Evolutionary conservation across 257 asterid species (phyloP).

Genomic region (Catharanthus roseus): DNA sequence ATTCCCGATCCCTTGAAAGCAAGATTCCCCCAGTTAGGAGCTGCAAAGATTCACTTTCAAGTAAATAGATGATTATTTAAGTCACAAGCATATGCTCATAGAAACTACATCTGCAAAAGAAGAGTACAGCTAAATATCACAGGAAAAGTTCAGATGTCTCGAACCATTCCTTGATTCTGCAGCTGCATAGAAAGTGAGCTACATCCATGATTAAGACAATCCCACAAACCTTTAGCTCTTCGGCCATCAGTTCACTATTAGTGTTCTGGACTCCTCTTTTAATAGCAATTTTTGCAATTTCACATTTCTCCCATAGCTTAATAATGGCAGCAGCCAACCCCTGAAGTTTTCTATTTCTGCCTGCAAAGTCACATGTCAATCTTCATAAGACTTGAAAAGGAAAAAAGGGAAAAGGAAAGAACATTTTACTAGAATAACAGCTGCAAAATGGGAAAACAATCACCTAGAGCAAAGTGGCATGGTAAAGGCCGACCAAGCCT

Average conservation of each 20-base stretch:
- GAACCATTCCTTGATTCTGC: not conserved
- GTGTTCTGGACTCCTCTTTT: conserved; percentile 97
- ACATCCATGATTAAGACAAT: not conserved
- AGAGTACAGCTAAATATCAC: conserved; percentile 1
- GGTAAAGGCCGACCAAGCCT: conserved; percentile 94
- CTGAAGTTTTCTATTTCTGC: conserved; percentile 86
- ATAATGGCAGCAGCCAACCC: conserved; percentile 89
- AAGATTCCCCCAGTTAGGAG: conserved; percentile 83
- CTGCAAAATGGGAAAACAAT: conserved; percentile 16
- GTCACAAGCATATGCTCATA: conserved; percentile 17
- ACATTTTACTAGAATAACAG: not conserved
- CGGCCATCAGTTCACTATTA: conserved; percentile 86
- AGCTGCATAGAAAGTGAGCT: not conserved
- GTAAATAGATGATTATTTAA: conserved; percentile 25
- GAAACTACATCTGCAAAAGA: not conserved
- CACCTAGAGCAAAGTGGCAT: conserved; percentile 92
- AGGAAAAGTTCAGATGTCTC: not conserved
- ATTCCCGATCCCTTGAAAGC: conserved; percentile 92
- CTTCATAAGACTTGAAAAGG: not conserved
- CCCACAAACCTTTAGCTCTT: conserved; percentile 83
- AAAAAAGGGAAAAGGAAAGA: not conserved
- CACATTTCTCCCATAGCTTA: conserved; percentile 99
- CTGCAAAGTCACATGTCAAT: conserved; percentile 28
- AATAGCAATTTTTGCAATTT: conserved; percentile 87
- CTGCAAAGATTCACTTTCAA: conserved; percentile 54